These are phyloP conservation scores for Diplodia mutila DNA, from an alignment of 2,329 filamentous ascomycete species.

Conservation along the genomic window DNA sequence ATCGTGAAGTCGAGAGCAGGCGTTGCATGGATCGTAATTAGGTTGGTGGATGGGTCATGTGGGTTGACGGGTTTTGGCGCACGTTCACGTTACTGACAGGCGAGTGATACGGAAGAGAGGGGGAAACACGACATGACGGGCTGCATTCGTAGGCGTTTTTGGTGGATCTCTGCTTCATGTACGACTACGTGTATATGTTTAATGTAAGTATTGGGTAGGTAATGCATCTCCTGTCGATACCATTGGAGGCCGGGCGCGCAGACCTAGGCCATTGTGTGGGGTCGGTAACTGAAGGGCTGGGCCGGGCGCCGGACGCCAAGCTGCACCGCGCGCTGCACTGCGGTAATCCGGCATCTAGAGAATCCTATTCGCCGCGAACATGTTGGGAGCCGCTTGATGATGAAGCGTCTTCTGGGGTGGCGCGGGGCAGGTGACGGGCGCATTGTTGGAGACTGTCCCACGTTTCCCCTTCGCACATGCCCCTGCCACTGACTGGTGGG, in stretches of 20 bases:
- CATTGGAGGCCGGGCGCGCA: conserved; percentile 1
- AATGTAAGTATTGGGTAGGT: conserved; percentile 7
- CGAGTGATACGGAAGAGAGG: not conserved
- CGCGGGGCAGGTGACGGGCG: conserved; percentile 9
- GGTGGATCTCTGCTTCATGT: conserved; percentile 19
- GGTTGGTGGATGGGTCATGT: conserved; percentile 23
- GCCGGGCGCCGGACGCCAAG: conserved; percentile 9
- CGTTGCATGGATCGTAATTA: conserved; percentile 19
- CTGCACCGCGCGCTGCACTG: not conserved
- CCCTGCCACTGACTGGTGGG: not conserved
- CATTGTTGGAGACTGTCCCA: not conserved
- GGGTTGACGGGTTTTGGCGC: conserved; percentile 17
- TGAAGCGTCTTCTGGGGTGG: not conserved
- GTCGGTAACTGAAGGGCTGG: conserved; percentile 12
- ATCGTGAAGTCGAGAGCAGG: conserved; percentile 7
- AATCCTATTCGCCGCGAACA: not conserved
- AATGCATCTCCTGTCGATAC: conserved; percentile 7
- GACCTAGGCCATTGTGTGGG: not conserved
- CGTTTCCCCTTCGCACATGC: not conserved
- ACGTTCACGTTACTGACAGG: conserved; percentile 18
- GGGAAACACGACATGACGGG: not conserved
- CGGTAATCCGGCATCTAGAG: conserved; percentile 4
- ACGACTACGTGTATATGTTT: conserved; percentile 14
- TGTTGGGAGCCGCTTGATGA: not conserved
- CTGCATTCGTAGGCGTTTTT: conserved; percentile 20